phyloP scores from a whole-genome alignment of 139 green algal genomes.

The Medakamo hakoo region DNA sequence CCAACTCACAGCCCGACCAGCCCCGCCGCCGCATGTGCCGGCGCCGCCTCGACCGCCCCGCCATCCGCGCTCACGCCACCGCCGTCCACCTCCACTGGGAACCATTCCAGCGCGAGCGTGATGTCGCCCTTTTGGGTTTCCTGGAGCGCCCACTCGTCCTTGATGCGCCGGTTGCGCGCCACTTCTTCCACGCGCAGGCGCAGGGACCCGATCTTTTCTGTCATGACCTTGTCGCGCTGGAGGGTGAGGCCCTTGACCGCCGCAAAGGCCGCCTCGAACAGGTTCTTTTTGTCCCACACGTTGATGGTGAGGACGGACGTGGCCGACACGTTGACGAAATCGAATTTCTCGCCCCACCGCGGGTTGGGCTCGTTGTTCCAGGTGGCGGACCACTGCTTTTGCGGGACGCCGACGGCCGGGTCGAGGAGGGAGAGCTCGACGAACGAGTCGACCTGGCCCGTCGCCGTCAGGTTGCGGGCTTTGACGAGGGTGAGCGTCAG shows the following conservation, averaged over 20 bases:
- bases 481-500: conserved; percentile 33
- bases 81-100: conserved; percentile 2
- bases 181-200: conserved; percentile 33
- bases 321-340: conserved; percentile 49
- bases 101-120: conserved; percentile 2
- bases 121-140: conserved; percentile 21
- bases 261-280: conserved; percentile 11
- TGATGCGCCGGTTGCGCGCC: conserved; percentile 33
- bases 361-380: conserved; percentile 42
- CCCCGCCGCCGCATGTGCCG: not conserved
- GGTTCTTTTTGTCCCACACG: conserved; percentile 22
- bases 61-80: not conserved
- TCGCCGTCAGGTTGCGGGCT: conserved; percentile 28
- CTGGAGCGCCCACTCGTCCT: conserved; percentile 41
- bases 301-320: conserved; percentile 19
- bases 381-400: conserved; percentile 15
- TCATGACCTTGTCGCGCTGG: conserved; percentile 7
- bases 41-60: not conserved
- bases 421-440: conserved; percentile 22
- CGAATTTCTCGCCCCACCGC: conserved; percentile 44
- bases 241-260: conserved; percentile 9
- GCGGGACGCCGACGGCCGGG: conserved; percentile 10
- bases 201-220: conserved; percentile 26
- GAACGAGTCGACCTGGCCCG: conserved; percentile 13
- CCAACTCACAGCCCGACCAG: not conserved